phyloP scores from a whole-genome alignment of 106 monocot genomes.

The Chionographis japonica region DNA sequence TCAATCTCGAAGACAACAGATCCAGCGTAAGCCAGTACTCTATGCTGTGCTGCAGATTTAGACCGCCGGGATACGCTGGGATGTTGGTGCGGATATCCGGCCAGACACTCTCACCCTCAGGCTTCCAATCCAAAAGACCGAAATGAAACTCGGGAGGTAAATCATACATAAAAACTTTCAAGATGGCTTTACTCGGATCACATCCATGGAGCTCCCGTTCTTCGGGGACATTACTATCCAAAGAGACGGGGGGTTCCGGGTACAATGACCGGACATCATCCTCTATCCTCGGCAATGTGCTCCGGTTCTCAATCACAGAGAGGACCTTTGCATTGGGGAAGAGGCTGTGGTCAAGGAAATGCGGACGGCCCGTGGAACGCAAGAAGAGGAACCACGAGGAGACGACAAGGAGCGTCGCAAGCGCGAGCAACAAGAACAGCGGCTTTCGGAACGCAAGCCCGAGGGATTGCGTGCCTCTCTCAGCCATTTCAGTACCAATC shows the following conservation, averaged over 20 bases:
- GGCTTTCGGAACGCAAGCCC: constrained; percentile 17
- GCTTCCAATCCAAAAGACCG: constrained; percentile 55
- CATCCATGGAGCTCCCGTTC: constrained; percentile 16
- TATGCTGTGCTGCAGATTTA: constrained; percentile 77
- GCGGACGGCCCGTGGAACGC: constrained; percentile 15
- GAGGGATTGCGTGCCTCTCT: constrained; percentile 8
- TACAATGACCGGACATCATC: background rate
- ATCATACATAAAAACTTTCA: constrained; percentile 85
- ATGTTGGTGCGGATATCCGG: constrained; percentile 35
- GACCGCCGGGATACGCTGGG: constrained; percentile 64
- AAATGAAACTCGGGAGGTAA: constrained; percentile 73
- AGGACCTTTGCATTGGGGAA: constrained; percentile 19
- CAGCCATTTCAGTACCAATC: constrained; percentile 14
- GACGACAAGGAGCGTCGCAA: constrained; percentile 8
- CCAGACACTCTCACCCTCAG: constrained; percentile 35
- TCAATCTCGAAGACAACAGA: constrained; percentile 44
- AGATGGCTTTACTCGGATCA: constrained; percentile 29
- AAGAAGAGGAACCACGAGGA: constrained; percentile 21
- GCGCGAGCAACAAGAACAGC: constrained; percentile 14
- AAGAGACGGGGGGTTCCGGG: background rate
- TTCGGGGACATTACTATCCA: background rate
- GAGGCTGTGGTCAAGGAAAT: constrained; percentile 14
- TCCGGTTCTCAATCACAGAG: constrained; percentile 13
- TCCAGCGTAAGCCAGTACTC: constrained; percentile 89
- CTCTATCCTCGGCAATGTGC: background rate